Evolutionary conservation across 805 yeast species (phyloP), one percentile per base, ranked within the genome.

Genomic region (Candida easanensis): DNA sequence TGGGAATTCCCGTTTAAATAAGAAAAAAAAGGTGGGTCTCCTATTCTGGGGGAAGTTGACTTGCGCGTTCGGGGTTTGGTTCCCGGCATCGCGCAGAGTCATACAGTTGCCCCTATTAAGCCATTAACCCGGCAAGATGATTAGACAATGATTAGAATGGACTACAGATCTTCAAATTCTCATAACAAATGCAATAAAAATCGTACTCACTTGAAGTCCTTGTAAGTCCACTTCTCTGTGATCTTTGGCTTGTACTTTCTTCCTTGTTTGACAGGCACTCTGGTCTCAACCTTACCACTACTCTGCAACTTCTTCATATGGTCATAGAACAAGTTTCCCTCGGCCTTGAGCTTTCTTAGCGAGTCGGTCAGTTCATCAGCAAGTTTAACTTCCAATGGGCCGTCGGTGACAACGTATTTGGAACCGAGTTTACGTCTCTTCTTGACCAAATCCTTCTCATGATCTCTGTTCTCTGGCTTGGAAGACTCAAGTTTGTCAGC

Each of bases 221-320:
- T 91, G 68, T 85, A 87, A 26, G 90, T 77, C 95, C 95, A 88
- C 68, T 90, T 91, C 64, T 91, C 97, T 23, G 95, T 85, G 49
- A 84, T 66, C 71, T 84, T 88, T 46, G 76, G 83, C 53, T 80
- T 73, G 58, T 82, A 84, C 61, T 78, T 82, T 60, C 84, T 77
- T 62, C 71, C 78, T 62, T 78, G 79, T 45, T 77, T 80, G 31
- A 58, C 52, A 11, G 84, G 87, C 28, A 82, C 76, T 66, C 97
- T 79, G 5, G 96, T 73, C 65, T 91, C 99, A 43, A 93, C 73
- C 59, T 83, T 78, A 53, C 99, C 99, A 23, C 82, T 73, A 49
- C 87, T 79, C 68, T 93, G 98, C 50, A 91, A 62, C 48, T 77
- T 77, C 62, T 82, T 75, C 80, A 91, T 80, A 45, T 88, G 82